phyloP scores from a whole-genome alignment of 2,329 filamentous ascomycete species.

The Ophiostoma populinum region DNA sequence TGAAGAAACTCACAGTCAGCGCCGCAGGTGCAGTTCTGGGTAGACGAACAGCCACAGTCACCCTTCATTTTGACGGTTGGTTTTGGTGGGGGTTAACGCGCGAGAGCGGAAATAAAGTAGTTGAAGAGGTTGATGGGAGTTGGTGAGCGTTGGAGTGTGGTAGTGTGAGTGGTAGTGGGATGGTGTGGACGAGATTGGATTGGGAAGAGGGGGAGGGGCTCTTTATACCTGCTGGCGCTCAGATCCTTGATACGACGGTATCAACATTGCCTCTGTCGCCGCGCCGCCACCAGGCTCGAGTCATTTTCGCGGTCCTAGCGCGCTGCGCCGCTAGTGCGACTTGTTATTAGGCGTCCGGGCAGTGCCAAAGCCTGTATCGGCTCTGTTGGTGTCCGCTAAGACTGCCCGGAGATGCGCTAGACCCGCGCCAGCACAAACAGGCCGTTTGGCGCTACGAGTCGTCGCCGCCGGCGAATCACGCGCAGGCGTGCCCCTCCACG shows the following conservation, averaged over 20 bases:
- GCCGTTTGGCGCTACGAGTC: too few species aligned
- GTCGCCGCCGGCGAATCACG: too few species aligned
- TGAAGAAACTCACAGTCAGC: conserved; percentile 10
- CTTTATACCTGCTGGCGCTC: too few species aligned
- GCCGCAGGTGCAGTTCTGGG: conserved; percentile 18
- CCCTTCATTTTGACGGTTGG: conserved; percentile 19
- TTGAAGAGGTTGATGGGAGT: neutral
- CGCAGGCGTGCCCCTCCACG: too few species aligned
- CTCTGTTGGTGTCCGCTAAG: too few species aligned
- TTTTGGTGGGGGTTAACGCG: conserved; percentile 10
- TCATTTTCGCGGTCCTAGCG: too few species aligned
- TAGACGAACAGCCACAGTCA: conserved; percentile 21
- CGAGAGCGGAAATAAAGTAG: conserved; percentile 9
- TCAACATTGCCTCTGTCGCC: neutral
- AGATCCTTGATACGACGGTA: too few species aligned
- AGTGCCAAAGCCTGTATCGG: too few species aligned
- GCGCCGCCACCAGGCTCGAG: neutral
- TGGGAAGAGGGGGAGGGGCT: conserved; percentile 1
- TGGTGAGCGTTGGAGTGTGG: neutral
- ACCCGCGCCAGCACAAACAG: too few species aligned
- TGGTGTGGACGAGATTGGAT: neutral
- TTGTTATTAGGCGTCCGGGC: too few species aligned
- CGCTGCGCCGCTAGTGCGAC: too few species aligned
- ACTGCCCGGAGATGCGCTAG: too few species aligned
- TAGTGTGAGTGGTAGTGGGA: neutral